Percentiles rank a stretch among this genome's conserved stretches.
phyloP scores from a whole-genome alignment of 768 basidiomycete species.

The Leccinum barrowsii region DNA sequence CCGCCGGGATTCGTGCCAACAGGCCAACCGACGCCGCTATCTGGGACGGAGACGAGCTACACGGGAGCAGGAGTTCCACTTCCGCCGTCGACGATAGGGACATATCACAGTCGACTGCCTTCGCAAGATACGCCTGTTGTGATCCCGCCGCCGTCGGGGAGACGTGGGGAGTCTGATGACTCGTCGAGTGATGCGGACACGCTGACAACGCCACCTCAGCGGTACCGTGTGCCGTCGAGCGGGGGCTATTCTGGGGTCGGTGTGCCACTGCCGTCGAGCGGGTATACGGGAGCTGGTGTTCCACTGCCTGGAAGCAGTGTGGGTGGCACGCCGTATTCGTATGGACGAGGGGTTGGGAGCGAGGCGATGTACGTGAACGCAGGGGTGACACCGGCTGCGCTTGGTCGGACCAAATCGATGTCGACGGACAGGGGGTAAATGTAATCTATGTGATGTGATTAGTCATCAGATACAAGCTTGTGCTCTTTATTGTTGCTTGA shows the following conservation, averaged over 20 bases:
- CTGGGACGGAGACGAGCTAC: constrained; percentile 16
- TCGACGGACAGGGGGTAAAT: constrained; percentile 15
- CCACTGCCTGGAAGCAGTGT: constrained; percentile 6
- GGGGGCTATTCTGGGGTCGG: constrained; percentile 12
- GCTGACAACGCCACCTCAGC: constrained; percentile 30
- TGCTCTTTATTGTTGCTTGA: background rate
- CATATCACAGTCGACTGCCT: constrained; percentile 24
- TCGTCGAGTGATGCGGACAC: constrained; percentile 35
- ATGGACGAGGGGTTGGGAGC: constrained; percentile 14
- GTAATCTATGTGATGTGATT: constrained; percentile 11
- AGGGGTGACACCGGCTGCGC: constrained; percentile 23
- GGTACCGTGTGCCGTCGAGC: constrained; percentile 21
- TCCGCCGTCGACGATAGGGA: constrained; percentile 27
- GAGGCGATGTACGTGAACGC: constrained; percentile 11
- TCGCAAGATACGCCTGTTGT: constrained; percentile 21
- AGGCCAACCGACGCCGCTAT: constrained; percentile 18
- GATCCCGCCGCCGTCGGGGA: constrained; percentile 28
- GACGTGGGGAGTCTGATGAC: constrained; percentile 24
- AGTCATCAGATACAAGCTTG: constrained; percentile 8
- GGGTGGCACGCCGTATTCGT: constrained; percentile 21
- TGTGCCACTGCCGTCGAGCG: background rate
- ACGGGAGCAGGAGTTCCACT: constrained; percentile 30
- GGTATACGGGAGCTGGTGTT: constrained; percentile 1
- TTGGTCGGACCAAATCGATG: constrained; percentile 20
- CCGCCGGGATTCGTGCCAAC: constrained; percentile 38